Base-by-base conservation (phyloP, 805 yeast genomes). In the Candida coleopterorum region DNA sequence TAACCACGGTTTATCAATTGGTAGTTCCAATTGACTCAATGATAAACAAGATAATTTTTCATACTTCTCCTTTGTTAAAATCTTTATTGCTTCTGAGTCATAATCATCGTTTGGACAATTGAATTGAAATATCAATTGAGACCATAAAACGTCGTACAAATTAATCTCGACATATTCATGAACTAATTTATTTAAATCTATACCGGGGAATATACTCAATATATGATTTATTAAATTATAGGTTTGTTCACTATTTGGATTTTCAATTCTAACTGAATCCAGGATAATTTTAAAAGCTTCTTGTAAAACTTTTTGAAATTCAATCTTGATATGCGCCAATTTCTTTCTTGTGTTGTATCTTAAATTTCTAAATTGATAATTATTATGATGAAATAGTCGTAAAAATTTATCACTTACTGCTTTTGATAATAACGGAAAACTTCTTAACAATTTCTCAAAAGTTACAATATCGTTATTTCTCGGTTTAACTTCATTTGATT, bases 121-220 rank as follows among this genome's bases (percentile, higher is more conserved):
- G 45, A 58, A 63, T 43, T 64, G 73, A 39, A 46, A 56, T 1
- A 59, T 44, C 9, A 67, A 41, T 39, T 62, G 71, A 18, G 60
- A 45, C 93, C 95, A 85, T 6, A 87, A 52, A 42, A 72, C 75
- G 44, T 77, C 83, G 48, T 78, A 82, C 22, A 86, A 55, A 39
- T 79, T 78, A 41, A 70, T 48, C 48, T 89, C 96, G 11, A 85
- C 79, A 47, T 85, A 85, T 37, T 77, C 77, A 47, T 79, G 81
- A 2, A 87, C 65, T 30, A 77, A 63, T 39, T 65, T 67, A 45
- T 67, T 74, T 44, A 77, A 57, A 39, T 80, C 76, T 12, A 70
- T 41, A 1, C 50, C 56, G 0, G 74, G 72, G 28, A 64, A 55
- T 9, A 60, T 45, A 4, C 47, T 35, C 3, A 62, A 45, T 5